These are phyloP conservation scores for Mantamonas sphyraenae DNA, from an alignment of 78 protist genomes.

Conservation along the genomic window DNA sequence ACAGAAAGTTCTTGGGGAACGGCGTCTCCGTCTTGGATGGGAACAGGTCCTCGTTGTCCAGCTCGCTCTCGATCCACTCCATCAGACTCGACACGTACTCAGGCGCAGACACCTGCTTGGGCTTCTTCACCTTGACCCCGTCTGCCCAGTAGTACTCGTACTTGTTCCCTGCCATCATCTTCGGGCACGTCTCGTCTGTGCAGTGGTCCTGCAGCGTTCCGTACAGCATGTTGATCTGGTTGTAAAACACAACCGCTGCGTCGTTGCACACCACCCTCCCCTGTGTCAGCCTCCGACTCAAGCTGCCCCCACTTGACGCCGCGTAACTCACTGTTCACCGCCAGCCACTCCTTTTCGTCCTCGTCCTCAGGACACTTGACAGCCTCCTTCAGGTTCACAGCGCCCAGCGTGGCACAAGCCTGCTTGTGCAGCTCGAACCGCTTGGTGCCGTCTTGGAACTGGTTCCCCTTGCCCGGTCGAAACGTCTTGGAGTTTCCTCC, in stretches of 20 bases:
- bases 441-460: conserved; percentile 17
- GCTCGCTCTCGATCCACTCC: conserved; percentile 59
- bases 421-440: conserved; percentile 28
- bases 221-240: conserved; percentile 7
- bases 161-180: conserved; percentile 9
- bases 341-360: conserved; percentile 18
- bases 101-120: conserved; percentile 47
- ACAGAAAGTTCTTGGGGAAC: conserved; percentile 53
- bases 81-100: conserved; percentile 59
- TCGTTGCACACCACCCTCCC: too few species aligned
- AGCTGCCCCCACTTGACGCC: too few species aligned
- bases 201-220: conserved; percentile 4
- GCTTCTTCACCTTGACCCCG: conserved; percentile 41
- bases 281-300: too few species aligned
- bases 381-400: not conserved
- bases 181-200: conserved; percentile 13
- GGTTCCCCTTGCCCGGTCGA: conserved; percentile 1
- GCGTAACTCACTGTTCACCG: conserved; percentile 11
- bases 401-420: conserved; percentile 13
- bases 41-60: conserved; percentile 54
- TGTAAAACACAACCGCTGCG: conserved; percentile 12
- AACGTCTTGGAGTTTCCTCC: too few species aligned
- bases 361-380: conserved; percentile 22
- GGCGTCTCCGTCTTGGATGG: conserved; percentile 34
- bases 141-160: conserved; percentile 73